phyloP scores from a whole-genome alignment of 805 yeast genomes.

The Candida vaughaniae region DNA sequence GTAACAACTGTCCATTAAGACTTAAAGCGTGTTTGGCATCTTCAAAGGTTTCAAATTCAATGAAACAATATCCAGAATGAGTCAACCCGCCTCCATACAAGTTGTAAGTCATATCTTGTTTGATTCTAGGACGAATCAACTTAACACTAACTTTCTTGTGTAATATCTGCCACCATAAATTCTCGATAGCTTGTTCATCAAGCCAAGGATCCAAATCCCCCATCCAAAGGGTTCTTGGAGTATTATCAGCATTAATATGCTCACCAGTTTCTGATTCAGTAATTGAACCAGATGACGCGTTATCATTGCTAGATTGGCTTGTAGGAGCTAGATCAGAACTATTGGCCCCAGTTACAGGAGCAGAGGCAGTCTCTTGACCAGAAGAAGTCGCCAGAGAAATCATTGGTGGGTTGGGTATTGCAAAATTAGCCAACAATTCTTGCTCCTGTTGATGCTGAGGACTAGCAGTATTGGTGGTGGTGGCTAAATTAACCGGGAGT shows the following conservation, averaged over 20 bases:
- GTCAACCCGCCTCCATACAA: slow-evolving; percentile 15
- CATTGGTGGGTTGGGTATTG: slow-evolving; percentile 43
- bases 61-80: slow-evolving; percentile 70
- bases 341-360: neutral
- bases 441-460: slow-evolving; percentile 46
- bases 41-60: slow-evolving; percentile 66
- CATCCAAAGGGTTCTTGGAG: slow-evolving; percentile 83
- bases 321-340: neutral
- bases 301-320: neutral
- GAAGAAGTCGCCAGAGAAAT: slow-evolving; percentile 25
- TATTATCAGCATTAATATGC: neutral
- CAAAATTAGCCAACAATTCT: slow-evolving; percentile 36
- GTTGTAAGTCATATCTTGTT: slow-evolving; percentile 12
- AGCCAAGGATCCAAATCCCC: slow-evolving; percentile 83
- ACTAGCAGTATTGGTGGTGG: slow-evolving; percentile 28
- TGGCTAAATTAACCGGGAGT: slow-evolving; percentile 6
- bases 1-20: slow-evolving; percentile 63
- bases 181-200: slow-evolving; percentile 56
- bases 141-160: slow-evolving; percentile 62
- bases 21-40: slow-evolving; percentile 70
- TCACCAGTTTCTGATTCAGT: neutral
- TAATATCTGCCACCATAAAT: slow-evolving; percentile 58
- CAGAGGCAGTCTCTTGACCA: neutral
- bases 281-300: neutral
- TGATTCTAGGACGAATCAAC: slow-evolving; percentile 51